phyloP scores from a whole-genome alignment of 768 basidiomycete genomes.

The Boletus coccyginus region DNA sequence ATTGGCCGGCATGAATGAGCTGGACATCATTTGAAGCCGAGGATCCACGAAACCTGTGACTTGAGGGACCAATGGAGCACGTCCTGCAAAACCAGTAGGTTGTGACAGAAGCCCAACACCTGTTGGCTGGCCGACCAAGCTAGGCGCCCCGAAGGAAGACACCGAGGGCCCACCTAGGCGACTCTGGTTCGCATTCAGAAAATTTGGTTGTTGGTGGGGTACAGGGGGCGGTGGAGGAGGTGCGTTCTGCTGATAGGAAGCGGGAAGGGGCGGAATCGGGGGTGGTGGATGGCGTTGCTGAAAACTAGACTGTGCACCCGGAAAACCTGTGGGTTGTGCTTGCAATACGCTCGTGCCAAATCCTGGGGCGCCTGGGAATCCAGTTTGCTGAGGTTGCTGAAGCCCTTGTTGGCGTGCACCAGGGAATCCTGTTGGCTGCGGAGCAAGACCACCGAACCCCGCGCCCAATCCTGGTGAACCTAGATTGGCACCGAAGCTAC shows the following conservation, averaged over 20 bases:
- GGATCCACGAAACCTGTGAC: conserved; percentile 82
- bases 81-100: conserved; percentile 49
- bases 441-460: conserved; percentile 42
- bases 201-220: conserved; percentile 43
- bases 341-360: too few relatives aligned
- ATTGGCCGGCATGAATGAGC: conserved; percentile 84
- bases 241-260: conserved; percentile 55
- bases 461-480: conserved; percentile 30
- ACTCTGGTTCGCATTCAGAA: conserved; percentile 54
- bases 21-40: conserved; percentile 84
- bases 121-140: conserved; percentile 21
- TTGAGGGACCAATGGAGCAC: conserved; percentile 58
- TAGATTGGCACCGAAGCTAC: conserved; percentile 27
- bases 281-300: conserved; percentile 46
- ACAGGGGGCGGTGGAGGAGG: conserved; percentile 34
- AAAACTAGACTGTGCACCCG: neutral
- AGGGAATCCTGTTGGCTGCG: conserved; percentile 61
- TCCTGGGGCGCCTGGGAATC: conserved; percentile 22
- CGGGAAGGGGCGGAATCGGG: conserved; percentile 63
- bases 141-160: conserved; percentile 9
- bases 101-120: conserved; percentile 27
- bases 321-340: too few relatives aligned
- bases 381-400: conserved; percentile 43
- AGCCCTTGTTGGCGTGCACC: conserved; percentile 39
- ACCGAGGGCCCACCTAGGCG: conserved; percentile 37